phyloP scores from a whole-genome alignment of 1,284 basidiomycete species.

The Trichosporon sp. region DNA sequence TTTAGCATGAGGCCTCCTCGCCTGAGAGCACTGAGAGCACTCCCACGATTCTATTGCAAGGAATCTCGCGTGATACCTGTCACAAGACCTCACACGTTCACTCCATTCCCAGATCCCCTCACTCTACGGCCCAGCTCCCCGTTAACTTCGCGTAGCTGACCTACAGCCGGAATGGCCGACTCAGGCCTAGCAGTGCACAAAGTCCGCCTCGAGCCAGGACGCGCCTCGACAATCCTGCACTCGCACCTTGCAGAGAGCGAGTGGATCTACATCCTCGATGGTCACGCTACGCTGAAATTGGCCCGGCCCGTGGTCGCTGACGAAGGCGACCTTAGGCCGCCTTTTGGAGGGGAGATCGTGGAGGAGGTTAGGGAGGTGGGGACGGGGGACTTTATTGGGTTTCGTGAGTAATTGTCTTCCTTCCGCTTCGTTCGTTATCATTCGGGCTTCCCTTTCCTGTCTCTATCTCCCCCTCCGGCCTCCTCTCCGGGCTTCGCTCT shows the following conservation, averaged over 20 bases:
- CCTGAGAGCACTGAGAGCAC: too few relatives aligned
- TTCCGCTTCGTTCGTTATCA: not conserved
- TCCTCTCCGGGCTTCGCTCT: too few relatives aligned
- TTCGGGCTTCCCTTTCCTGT: too few relatives aligned
- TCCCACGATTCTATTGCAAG: too few relatives aligned
- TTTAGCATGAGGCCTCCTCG: too few relatives aligned
- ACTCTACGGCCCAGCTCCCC: too few relatives aligned
- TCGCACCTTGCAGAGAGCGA: slow-evolving; percentile 25
- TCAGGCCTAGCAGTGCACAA: slow-evolving; percentile 24
- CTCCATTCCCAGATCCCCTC: too few relatives aligned
- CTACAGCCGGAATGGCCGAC: slow-evolving; percentile 11
- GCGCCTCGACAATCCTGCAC: slow-evolving; percentile 27
- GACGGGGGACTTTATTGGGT: slow-evolving; percentile 20
- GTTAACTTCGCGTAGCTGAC: too few relatives aligned
- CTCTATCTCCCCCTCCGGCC: not conserved
- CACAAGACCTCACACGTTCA: too few relatives aligned
- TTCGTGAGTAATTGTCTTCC: not conserved
- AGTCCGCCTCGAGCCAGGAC: slow-evolving; percentile 19
- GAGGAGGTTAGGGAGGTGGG: slow-evolving; percentile 2
- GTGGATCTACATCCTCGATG: slow-evolving; percentile 29
- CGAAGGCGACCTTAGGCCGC: slow-evolving; percentile 13
- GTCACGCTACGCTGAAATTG: slow-evolving; percentile 17
- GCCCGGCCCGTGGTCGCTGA: slow-evolving; percentile 1
- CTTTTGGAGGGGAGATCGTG: not conserved
- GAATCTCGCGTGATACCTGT: too few relatives aligned